Conservation (phyloP, 495 filamentous ascomycete species). For the Xylaria longipes region DNA sequence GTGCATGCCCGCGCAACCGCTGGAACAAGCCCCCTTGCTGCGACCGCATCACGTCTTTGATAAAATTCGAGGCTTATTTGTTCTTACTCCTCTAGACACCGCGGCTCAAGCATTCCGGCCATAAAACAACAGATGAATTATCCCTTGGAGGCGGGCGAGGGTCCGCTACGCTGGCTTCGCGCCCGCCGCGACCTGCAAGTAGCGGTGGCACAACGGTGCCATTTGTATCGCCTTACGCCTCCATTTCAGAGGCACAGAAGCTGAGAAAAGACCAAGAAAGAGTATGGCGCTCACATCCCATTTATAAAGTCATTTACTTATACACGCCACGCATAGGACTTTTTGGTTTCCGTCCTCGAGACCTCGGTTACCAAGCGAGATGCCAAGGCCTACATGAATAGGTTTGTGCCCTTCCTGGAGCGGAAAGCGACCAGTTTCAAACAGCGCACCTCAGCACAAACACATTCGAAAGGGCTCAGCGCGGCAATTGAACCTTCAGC, state of each 20-base stretch:
- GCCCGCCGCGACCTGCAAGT: conserved; percentile 34
- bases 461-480: conserved; percentile 17
- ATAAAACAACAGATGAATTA: conserved; percentile 21
- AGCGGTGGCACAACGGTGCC: conserved; percentile 37
- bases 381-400: conserved; percentile 84
- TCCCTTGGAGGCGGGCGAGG: conserved; percentile 10
- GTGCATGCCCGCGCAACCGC: not conserved
- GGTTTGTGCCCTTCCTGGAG: conserved; percentile 65
- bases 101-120: conserved; percentile 32
- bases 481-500: conserved; percentile 13
- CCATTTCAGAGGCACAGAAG: conserved; percentile 49
- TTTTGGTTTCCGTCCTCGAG: conserved; percentile 80
- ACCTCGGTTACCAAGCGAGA: conserved; percentile 90
- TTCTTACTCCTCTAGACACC: conserved; percentile 28
- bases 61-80: conserved; percentile 9
- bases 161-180: conserved; percentile 17
- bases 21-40: not conserved
- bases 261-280: conserved; percentile 51
- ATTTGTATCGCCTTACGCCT: conserved; percentile 39
- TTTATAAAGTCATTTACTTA: conserved; percentile 25
- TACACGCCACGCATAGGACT: conserved; percentile 62
- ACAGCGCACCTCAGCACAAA: conserved; percentile 44
- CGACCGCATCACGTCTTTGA: not conserved
- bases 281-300: conserved; percentile 32
- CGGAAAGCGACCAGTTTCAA: conserved; percentile 46